Base-by-base conservation (phyloP, 768 basidiomycete species). In the Mycena pura region DNA sequence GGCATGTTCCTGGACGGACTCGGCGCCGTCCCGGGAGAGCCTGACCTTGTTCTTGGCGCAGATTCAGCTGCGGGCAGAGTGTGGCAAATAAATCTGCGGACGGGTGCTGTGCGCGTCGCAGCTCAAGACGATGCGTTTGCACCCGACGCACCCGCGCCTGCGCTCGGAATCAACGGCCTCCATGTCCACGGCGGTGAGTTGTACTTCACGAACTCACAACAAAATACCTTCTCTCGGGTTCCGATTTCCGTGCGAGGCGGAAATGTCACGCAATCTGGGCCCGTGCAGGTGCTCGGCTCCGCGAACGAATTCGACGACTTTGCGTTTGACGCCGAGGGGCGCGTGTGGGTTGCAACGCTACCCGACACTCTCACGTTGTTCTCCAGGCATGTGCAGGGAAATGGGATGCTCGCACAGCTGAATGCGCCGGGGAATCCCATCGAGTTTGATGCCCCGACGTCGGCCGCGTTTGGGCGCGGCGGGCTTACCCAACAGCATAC, bases 111-210 rank as follows among this genome's bases (percentile, higher is more conserved):
- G 36, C 56, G 47, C 45, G 31, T 57, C 45, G 56, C 55, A 27
- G 28, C 38, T 22, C 44, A 57, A 47, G 55, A 39, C 55, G 44
- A 36, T 27, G 31, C 55, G 34, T 36, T 57, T n/a, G 45, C 55
- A 36, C 44, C 55, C 34, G 55, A 25, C 32, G 28, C 31, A 28
- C 22, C 55, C 55, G 36, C 31, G n/a, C 32, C 55, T 29, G 32
- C 54, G 24, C 24, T 36, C 54, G 54, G 54, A 24, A 56, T 56
- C 32, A 56, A 56, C 54, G 45, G 55, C 34, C 55, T 57, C 44
- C 44, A 57, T 34, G 36, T 57, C 21, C 55, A 45, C 32, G 45
- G 39, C 45, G 55, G 55, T 31, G 43, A 31, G 24, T 47, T 57
- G 28, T 57, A 38, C 28, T 57, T 47, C 46, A 47, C 55, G 34